phyloP scores from a whole-genome alignment of 495 filamentous ascomycete species.

The Penicillium bovifimosum region DNA sequence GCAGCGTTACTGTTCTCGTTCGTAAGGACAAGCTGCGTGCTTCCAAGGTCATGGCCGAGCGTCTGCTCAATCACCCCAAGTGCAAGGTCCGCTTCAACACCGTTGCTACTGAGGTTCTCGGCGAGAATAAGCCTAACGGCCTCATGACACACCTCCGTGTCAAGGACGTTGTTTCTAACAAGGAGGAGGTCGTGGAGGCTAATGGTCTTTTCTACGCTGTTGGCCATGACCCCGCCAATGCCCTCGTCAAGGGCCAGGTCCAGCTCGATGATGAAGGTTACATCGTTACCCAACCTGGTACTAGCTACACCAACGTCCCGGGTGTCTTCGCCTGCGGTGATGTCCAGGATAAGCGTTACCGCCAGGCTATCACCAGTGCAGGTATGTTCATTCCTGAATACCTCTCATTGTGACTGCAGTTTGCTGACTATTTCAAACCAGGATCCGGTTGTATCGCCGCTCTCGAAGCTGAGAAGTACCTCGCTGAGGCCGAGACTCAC shows the following conservation, averaged over 20 bases:
- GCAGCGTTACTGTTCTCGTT: constrained; percentile 88
- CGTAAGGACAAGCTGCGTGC: constrained; percentile 80
- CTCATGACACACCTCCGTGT: constrained; percentile 81
- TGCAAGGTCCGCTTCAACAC: constrained; percentile 82
- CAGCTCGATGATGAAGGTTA: constrained; percentile 84
- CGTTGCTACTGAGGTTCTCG: constrained; percentile 73
- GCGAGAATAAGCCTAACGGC: constrained; percentile 64
- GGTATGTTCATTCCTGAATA: constrained; percentile 51
- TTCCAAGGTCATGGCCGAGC: constrained; percentile 84
- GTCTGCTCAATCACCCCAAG: constrained; percentile 78
- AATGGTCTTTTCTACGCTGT: constrained; percentile 97
- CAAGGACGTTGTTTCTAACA: constrained; percentile 71
- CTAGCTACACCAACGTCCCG: constrained; percentile 78
- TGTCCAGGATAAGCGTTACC: constrained; percentile 97
- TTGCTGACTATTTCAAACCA: constrained; percentile 27
- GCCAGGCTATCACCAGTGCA: constrained; percentile 96
- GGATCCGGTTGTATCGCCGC: constrained; percentile 93
- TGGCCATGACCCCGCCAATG: constrained; percentile 90
- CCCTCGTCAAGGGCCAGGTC: constrained; percentile 79
- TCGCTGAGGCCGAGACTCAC: constrained; percentile 65
- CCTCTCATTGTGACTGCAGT: neutral
- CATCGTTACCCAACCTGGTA: constrained; percentile 82
- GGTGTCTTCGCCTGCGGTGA: constrained; percentile 97
- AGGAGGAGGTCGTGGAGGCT: constrained; percentile 74
- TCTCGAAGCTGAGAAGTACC: constrained; percentile 87